Percentiles rank a stretch among this genome's conserved stretches.
phyloP scores from a whole-genome alignment of 148 eudicot species.

The Rhododendron williamsianum region DNA sequence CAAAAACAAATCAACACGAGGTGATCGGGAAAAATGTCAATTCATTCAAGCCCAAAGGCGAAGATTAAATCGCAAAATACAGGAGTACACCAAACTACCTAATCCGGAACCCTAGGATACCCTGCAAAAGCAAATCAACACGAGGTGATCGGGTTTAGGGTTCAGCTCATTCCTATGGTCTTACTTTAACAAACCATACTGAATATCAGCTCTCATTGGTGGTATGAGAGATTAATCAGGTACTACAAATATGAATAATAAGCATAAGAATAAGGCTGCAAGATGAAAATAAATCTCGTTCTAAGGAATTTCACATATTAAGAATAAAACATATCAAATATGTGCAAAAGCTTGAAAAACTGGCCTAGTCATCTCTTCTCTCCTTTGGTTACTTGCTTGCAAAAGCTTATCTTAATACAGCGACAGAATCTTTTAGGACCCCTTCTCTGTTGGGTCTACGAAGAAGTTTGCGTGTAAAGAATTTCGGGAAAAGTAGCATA shows the following conservation, averaged over 20 bases:
- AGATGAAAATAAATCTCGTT: not conserved
- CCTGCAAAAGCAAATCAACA: no score
- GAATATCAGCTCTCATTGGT: not conserved
- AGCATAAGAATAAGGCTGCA: not conserved
- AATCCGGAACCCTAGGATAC: no score
- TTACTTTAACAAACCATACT: no score
- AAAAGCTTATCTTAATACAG: not conserved
- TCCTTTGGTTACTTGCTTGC: not conserved
- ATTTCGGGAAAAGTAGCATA: not conserved
- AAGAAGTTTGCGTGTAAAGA: not conserved
- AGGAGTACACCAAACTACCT: no score
- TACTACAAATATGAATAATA: not conserved
- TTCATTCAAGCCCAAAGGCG: no score
- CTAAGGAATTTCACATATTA: no score
- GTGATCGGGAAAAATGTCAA: no score
- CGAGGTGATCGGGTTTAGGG: no score
- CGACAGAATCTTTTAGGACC: not conserved
- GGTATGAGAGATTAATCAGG: not conserved
- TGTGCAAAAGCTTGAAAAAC: not conserved
- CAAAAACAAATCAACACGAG: no score
- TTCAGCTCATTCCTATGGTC: no score
- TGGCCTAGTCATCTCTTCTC: not conserved
- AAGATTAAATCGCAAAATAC: no score
- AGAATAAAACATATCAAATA: not conserved
- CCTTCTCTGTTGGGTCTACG: not conserved